A percentile compares a stretch with the other conserved stretches of the same genome.
phyloP scores from a whole-genome alignment of 208 protist genomes.

The Trypanosoma avium region DNA sequence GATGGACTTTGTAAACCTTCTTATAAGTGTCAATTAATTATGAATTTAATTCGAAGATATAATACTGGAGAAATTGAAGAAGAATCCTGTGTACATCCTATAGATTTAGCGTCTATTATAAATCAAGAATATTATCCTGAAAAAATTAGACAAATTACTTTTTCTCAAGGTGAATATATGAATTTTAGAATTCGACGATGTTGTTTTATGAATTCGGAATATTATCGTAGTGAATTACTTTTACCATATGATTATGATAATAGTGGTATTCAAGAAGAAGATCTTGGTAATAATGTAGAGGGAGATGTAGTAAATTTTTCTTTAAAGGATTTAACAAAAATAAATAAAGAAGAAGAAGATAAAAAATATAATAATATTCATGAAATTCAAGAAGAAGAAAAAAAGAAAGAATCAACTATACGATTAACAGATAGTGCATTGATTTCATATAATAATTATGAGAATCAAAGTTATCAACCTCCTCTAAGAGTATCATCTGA shows the following conservation, averaged over 20 bases:
- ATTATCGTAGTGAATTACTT: slow-evolving; percentile 39
- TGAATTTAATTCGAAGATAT: slow-evolving; percentile 43
- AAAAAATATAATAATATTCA: background rate
- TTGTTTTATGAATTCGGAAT: slow-evolving; percentile 41
- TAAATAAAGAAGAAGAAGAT: background rate
- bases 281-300: background rate
- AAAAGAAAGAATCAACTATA: background rate
- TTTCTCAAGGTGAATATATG: slow-evolving; percentile 54
- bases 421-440: slow-evolving; percentile 3
- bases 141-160: slow-evolving; percentile 41
- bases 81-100: slow-evolving; percentile 28
- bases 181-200: slow-evolving; percentile 54
- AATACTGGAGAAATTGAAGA: slow-evolving; percentile 30
- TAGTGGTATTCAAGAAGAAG: slow-evolving; percentile 18
- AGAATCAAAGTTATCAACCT: slow-evolving; percentile 7
- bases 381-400: background rate
- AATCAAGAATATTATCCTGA: slow-evolving; percentile 54
- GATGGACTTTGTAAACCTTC: slow-evolving; percentile 75
- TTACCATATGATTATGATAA: slow-evolving; percentile 71
- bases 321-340: background rate
- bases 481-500: background rate
- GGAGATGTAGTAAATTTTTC: background rate
- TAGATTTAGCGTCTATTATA: slow-evolving; percentile 53
- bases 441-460: slow-evolving; percentile 20
- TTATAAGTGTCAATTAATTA: slow-evolving; percentile 59